These are phyloP conservation scores for Puccinellia tenuiflora DNA, from an alignment of 176 grass and related monocot species.

Conservation along the genomic window DNA sequence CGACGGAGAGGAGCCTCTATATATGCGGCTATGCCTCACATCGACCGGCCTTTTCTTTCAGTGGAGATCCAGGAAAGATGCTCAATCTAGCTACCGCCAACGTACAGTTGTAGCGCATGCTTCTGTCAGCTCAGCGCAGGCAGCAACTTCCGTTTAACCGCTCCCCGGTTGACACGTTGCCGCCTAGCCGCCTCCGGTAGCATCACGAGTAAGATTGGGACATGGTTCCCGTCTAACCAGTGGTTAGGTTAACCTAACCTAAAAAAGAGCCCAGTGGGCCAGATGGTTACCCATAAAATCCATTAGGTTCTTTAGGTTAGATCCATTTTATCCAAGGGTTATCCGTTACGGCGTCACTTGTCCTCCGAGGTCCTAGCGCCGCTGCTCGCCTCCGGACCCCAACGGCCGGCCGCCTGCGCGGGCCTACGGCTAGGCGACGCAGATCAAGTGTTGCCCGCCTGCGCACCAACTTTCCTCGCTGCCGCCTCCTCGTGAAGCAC, in stretches of 20 bases:
- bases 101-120: not conserved
- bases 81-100: not conserved
- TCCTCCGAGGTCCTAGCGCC: too few relatives aligned
- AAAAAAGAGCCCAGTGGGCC: too few relatives aligned
- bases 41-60: not conserved
- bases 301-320: too few relatives aligned
- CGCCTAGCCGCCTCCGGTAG: not conserved
- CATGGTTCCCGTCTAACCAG: too few relatives aligned
- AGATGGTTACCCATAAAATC: too few relatives aligned
- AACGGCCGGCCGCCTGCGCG: too few relatives aligned
- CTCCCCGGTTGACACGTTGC: not conserved
- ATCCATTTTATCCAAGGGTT: too few relatives aligned
- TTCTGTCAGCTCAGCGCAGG: slow-evolving; percentile 16
- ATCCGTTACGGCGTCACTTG: too few relatives aligned
- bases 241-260: too few relatives aligned
- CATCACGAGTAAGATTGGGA: too few relatives aligned
- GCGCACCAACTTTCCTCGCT: slow-evolving; percentile 73
- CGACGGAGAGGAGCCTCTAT: not conserved
- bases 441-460: slow-evolving; percentile 82
- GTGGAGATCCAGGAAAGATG: not conserved
- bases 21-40: not conserved
- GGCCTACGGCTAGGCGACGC: slow-evolving; percentile 88
- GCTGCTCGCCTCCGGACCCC: too few relatives aligned
- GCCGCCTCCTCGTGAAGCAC: slow-evolving; percentile 60
- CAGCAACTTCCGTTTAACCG: not conserved